phyloP scores from a whole-genome alignment of 352 stramenopile species.

The Phytophthora palmivora region DNA sequence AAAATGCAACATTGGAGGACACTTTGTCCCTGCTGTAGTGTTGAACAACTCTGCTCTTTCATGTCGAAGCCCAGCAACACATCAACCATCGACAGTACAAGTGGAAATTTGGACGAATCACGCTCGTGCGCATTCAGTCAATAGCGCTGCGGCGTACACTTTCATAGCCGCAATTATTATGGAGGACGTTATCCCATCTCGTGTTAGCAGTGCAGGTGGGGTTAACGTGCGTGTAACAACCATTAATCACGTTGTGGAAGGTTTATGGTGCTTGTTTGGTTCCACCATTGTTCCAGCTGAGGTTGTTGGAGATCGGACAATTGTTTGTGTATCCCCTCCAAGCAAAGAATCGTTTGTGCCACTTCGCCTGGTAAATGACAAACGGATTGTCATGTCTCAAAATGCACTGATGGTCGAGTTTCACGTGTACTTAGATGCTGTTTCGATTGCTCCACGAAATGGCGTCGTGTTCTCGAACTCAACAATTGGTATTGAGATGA shows the following conservation, averaged over 20 bases:
- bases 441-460: slow-evolving; percentile 34
- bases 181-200: slow-evolving; percentile 22
- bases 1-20: slow-evolving; percentile 41
- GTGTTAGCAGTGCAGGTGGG: slow-evolving; percentile 21
- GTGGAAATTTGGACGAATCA: slow-evolving; percentile 32
- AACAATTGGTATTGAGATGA: slow-evolving; percentile 28
- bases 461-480: slow-evolving; percentile 43
- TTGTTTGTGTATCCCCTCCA: slow-evolving; percentile 45
- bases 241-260: slow-evolving; percentile 12
- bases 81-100: slow-evolving; percentile 30
- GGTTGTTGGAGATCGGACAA: slow-evolving; percentile 14
- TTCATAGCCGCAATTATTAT: slow-evolving; percentile 33
- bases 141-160: slow-evolving; percentile 14
- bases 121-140: slow-evolving; percentile 3
- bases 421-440: slow-evolving; percentile 14
- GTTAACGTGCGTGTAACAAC: slow-evolving; percentile 29
- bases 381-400: slow-evolving; percentile 32
- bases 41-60: slow-evolving; percentile 35
- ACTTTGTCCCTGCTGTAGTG: slow-evolving; percentile 17
- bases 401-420: slow-evolving; percentile 52
- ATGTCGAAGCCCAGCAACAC: slow-evolving; percentile 33
- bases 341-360: slow-evolving; percentile 17
- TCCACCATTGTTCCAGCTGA: slow-evolving; percentile 25
- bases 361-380: slow-evolving; percentile 38
- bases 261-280: slow-evolving; percentile 51